Evolutionary conservation across 2,329 filamentous ascomycete genomes (phyloP).

Genomic region (Cladosporium sp.): DNA sequence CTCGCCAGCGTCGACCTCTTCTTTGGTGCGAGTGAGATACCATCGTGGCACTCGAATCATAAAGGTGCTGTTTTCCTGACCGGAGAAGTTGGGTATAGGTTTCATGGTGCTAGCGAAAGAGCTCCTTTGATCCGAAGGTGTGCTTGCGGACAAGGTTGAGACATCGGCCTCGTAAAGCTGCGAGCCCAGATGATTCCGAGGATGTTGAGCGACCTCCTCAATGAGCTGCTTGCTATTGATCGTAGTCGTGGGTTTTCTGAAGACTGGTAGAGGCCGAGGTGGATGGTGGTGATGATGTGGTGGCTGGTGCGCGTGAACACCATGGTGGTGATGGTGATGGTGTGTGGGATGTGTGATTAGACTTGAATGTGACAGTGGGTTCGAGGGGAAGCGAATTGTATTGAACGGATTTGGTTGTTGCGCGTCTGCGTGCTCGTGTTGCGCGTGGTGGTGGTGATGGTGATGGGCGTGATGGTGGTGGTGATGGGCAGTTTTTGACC

Average conservation of each 20-base stretch:
- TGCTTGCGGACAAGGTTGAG: constrained; percentile 33
- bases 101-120: constrained; percentile 63
- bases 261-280: constrained; percentile 36
- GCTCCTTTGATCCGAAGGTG: constrained; percentile 53
- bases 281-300: constrained; percentile 41
- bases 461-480: constrained; percentile 60
- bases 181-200: constrained; percentile 79
- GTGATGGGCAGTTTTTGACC: constrained; percentile 51
- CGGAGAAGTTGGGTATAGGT: constrained; percentile 73
- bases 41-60: constrained; percentile 83
- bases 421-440: constrained; percentile 32
- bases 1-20: constrained; percentile 20
- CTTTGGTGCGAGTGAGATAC: constrained; percentile 55
- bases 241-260: constrained; percentile 64
- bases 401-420: constrained; percentile 34
- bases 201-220: constrained; percentile 67
- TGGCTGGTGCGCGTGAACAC: constrained; percentile 28
- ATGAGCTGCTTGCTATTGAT: constrained; percentile 71
- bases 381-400: constrained; percentile 34
- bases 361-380: constrained; percentile 33
- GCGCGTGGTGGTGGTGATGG: constrained; percentile 43
- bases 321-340: constrained; percentile 45
- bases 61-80: constrained; percentile 84
- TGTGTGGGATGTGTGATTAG: constrained; percentile 27
- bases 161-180: constrained; percentile 76